Conservation (phyloP, 2,329 filamentous ascomycete genomes). For the Fusarium sp. region DNA sequence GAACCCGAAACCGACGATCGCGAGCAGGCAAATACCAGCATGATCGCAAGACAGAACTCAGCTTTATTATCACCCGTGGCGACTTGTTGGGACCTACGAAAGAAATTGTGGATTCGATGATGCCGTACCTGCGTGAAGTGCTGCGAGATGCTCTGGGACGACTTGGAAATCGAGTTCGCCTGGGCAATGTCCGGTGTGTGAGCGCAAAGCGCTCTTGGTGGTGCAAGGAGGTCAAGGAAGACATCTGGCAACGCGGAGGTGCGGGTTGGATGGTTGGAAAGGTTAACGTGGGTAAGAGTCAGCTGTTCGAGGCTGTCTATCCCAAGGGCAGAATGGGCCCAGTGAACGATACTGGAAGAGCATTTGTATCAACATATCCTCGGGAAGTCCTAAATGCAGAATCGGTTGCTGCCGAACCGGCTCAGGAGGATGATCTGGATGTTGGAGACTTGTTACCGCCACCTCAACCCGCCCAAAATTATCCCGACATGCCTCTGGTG, state of each 20-base stretch:
- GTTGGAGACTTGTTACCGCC: conserved; percentile 78
- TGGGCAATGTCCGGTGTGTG: conserved; percentile 89
- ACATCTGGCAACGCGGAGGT: conserved; percentile 85
- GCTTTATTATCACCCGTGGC: conserved; percentile 89
- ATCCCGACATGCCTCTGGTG: conserved; percentile 86
- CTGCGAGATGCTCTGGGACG: conserved; percentile 81
- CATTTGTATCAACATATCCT: conserved; percentile 35
- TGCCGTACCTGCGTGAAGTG: conserved; percentile 85
- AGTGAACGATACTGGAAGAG: conserved; percentile 16
- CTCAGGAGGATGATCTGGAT: conserved; percentile 50
- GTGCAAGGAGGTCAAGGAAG: conserved; percentile 86
- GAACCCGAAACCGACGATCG: conserved; percentile 84
- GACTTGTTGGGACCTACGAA: conserved; percentile 89
- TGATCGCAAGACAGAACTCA: conserved; percentile 80
- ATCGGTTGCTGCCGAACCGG: conserved; percentile 50
- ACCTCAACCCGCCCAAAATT: conserved; percentile 76
- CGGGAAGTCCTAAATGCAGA: conserved; percentile 25
- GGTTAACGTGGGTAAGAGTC: conserved; percentile 96
- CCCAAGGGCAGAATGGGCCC: conserved; percentile 75
- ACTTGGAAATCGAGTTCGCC: conserved; percentile 74
- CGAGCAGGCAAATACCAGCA: conserved; percentile 73
- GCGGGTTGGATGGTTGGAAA: conserved; percentile 98
- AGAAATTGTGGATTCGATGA: conserved; percentile 83
- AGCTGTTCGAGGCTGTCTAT: conserved; percentile 87
- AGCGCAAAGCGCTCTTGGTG: conserved; percentile 91